Percentiles rank a stretch among this genome's conserved stretches.
These are phyloP conservation scores for Typha latifolia DNA, from an alignment of 176 grass and related monocot genomes.

Conservation along the genomic window DNA sequence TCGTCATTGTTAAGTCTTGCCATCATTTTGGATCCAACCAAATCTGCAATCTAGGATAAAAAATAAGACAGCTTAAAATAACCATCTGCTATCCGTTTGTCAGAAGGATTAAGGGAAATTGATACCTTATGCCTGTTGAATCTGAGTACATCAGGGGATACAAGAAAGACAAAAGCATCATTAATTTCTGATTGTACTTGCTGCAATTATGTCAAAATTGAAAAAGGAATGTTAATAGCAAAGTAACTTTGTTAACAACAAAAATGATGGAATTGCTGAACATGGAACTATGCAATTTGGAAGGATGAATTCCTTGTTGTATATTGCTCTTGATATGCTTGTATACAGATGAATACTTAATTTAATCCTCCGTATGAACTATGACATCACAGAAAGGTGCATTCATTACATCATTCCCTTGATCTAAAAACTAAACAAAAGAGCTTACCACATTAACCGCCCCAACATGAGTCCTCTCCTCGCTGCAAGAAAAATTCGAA, in stretches of 20 bases:
- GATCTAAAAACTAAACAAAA: neutral
- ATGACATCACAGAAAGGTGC: too few species aligned
- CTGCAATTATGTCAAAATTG: conserved; percentile 23
- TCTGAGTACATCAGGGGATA: conserved; percentile 63
- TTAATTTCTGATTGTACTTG: conserved; percentile 47
- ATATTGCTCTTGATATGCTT: too few species aligned
- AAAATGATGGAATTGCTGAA: too few species aligned
- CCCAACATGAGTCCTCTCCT: conserved; percentile 41
- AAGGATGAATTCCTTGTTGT: too few species aligned
- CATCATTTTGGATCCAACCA: conserved; percentile 28
- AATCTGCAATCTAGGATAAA: conserved; percentile 52
- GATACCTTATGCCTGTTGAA: conserved; percentile 63
- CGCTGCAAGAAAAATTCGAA: conserved; percentile 31
- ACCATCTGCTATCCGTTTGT: conserved; percentile 9
- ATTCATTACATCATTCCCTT: too few species aligned
- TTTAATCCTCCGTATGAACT: too few species aligned
- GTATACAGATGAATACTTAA: too few species aligned
- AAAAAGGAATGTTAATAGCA: too few species aligned
- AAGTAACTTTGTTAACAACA: too few species aligned
- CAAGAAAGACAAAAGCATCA: conserved; percentile 55
- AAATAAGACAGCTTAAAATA: conserved; percentile 2
- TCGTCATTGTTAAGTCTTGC: conserved; percentile 29
- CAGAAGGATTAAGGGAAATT: conserved; percentile 13
- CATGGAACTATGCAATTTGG: too few species aligned
- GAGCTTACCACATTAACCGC: conserved; percentile 55